Conservation (phyloP, 257 asterid species). For the Ehretia macrophylla region DNA sequence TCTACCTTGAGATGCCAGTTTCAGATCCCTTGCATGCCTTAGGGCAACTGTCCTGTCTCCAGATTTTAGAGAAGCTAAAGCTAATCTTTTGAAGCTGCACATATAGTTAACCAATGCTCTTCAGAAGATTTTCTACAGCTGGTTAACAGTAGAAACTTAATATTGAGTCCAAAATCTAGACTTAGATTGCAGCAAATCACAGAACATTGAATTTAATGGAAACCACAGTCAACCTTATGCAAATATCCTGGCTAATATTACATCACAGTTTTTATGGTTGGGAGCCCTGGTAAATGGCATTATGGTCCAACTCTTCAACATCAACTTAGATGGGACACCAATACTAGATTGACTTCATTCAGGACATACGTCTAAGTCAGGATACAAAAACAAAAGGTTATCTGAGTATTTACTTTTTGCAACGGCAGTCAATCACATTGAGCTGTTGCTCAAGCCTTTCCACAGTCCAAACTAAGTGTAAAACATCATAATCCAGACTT, state of each 20-base stretch:
- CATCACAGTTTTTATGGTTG: neutral
- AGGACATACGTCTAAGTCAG: no score
- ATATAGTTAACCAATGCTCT: neutral
- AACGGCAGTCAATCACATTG: conserved; percentile 58
- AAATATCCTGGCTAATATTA: no score
- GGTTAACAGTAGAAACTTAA: neutral
- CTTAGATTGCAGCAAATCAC: no score
- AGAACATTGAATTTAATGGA: no score
- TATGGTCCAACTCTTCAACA: no score
- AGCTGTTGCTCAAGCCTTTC: conserved; percentile 76
- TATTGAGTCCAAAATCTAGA: no score
- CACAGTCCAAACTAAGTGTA: conserved; percentile 66
- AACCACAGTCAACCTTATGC: no score
- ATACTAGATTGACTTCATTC: no score
- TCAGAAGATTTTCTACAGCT: neutral
- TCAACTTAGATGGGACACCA: neutral
- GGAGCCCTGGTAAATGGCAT: neutral
- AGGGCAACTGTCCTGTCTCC: conserved; percentile 63
- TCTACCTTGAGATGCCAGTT: conserved; percentile 63
- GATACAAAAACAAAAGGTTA: neutral
- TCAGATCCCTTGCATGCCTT: conserved; percentile 58
- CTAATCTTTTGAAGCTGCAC: conserved; percentile 58
- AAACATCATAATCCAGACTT: conserved; percentile 49
- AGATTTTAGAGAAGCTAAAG: conserved; percentile 46
- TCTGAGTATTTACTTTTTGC: conserved; percentile 40